A percentile compares a stretch with the other conserved stretches of the same genome.
phyloP scores from a whole-genome alignment of 805 yeast species.

The Candida lessepsii region DNA sequence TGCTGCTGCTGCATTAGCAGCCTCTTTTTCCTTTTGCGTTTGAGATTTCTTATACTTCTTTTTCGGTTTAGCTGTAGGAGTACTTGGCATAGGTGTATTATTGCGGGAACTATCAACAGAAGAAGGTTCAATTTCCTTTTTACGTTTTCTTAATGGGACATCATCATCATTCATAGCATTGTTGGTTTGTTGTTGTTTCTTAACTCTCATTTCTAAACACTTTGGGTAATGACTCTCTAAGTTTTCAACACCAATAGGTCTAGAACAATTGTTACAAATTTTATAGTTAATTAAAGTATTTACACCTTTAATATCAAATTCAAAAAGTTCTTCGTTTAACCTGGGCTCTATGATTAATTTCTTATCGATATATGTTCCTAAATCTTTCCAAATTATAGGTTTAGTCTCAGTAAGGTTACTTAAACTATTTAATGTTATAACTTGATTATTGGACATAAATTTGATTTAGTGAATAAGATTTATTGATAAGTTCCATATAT shows the following conservation, averaged over 20 bases:
- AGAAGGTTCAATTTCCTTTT: conserved; percentile 34
- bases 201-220: conserved; percentile 42
- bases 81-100: conserved; percentile 34
- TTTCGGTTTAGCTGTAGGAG: conserved; percentile 33
- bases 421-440: conserved; percentile 15
- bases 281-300: conserved; percentile 23
- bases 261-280: conserved; percentile 37
- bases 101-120: conserved; percentile 42
- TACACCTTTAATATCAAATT: conserved; percentile 3
- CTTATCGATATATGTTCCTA: conserved; percentile 43
- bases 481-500: not conserved
- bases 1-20: conserved; percentile 47
- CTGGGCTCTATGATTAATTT: conserved; percentile 30
- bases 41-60: conserved; percentile 45
- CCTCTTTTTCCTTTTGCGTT: conserved; percentile 45
- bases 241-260: conserved; percentile 41
- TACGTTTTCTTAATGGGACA: conserved; percentile 23
- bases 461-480: not conserved
- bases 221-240: conserved; percentile 29
- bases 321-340: conserved; percentile 1
- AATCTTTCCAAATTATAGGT: conserved; percentile 43
- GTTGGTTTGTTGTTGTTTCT: conserved; percentile 14
- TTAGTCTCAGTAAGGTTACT: conserved; percentile 14
- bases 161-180: conserved; percentile 10
- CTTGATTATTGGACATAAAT: conserved; percentile 10